Base-by-base conservation (phyloP, 352 stramenopile genomes). In the Phytophthora chlamydospora region DNA sequence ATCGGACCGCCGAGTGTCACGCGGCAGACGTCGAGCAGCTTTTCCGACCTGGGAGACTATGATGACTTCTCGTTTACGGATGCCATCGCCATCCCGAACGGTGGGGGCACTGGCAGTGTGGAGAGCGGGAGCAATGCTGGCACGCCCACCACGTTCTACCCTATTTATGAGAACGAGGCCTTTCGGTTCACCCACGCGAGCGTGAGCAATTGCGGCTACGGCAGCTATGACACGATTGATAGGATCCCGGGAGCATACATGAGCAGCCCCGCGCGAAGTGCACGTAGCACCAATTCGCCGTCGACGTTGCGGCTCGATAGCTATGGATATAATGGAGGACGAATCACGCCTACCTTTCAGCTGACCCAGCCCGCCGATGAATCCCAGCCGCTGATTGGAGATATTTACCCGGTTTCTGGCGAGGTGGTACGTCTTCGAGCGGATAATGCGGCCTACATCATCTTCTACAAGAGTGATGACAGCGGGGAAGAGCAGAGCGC, bases 11-110 rank as follows among this genome's bases (percentile, higher is more conserved):
- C 70, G 17, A 89, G 76, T 51, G 67, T 73, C 35, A 85, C 79
- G 12, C 77, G 87, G n/a, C 88, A 96, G 64, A 91, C 78, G 9
- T 93, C 83, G 9, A 93, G 82, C 49, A 96, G 87, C 45, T 96
- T 96, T 67, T 96, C 87, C 7, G 87, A 96, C 70, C 51, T 96
- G 12, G 87, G 85, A 9, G 87, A 96, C 42, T 93, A 90, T 45
- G 87, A 96, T 42, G 85, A 94, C 43, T 93, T 92, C 31, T 80
- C 80, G 13, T 84, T 91, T 45, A 64, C 83, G 0, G 83, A 94
- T 46, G 78, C 75, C 16, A 83, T 83, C 5, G 45, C 67, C 19
- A 73, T 81, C 33, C 51, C 71, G 3, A 63, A 50, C 38, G 55
- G 38, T n/a, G 75, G 63, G 32, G 68, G 71, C 24, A 68, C 62